Percentiles rank a stretch among this genome's conserved stretches.
phyloP scores from a whole-genome alignment of 768 basidiomycete genomes.

The Auricularia sp. region DNA sequence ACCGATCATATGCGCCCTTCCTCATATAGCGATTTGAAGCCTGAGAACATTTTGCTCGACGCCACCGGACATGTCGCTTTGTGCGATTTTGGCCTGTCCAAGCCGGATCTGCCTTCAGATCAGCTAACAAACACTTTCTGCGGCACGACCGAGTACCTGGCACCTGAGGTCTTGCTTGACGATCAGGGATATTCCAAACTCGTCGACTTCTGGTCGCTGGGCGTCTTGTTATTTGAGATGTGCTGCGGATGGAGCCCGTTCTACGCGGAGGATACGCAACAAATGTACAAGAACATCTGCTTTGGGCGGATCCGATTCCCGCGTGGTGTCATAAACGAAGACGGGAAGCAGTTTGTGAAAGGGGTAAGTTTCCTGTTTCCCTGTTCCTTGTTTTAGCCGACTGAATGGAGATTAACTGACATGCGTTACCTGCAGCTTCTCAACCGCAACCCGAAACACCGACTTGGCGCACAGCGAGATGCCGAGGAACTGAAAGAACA shows the following conservation, averaged over 20 bases:
- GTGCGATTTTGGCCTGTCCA: slow-evolving; percentile 96
- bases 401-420: slow-evolving; percentile 4
- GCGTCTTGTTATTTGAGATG: slow-evolving; percentile 97
- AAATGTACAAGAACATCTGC: slow-evolving; percentile 99
- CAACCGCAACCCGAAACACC: slow-evolving; percentile 96
- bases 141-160: slow-evolving; percentile 97
- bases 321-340: slow-evolving; percentile 90
- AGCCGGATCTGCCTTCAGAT: slow-evolving; percentile 85
- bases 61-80: slow-evolving; percentile 97
- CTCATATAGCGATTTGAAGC: slow-evolving; percentile 85
- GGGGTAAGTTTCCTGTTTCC: slow-evolving; percentile 50
- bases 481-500: slow-evolving; percentile 93
- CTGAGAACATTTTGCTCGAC: slow-evolving; percentile 96
- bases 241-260: slow-evolving; percentile 99
- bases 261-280: slow-evolving; percentile 97
- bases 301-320: slow-evolving; percentile 99
- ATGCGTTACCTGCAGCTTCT: slow-evolving; percentile 51
- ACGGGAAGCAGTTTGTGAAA: slow-evolving; percentile 98
- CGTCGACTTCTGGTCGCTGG: slow-evolving; percentile 97
- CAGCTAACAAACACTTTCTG: slow-evolving; percentile 99
- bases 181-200: slow-evolving; percentile 98
- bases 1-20: neutral
- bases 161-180: slow-evolving; percentile 95
- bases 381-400: slow-evolving; percentile 4
- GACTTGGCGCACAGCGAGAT: slow-evolving; percentile 83